Percentiles rank a stretch among this genome's conserved stretches.
phyloP scores from a whole-genome alignment of 2,329 filamentous ascomycete species.

The Cladosporium sp. region DNA sequence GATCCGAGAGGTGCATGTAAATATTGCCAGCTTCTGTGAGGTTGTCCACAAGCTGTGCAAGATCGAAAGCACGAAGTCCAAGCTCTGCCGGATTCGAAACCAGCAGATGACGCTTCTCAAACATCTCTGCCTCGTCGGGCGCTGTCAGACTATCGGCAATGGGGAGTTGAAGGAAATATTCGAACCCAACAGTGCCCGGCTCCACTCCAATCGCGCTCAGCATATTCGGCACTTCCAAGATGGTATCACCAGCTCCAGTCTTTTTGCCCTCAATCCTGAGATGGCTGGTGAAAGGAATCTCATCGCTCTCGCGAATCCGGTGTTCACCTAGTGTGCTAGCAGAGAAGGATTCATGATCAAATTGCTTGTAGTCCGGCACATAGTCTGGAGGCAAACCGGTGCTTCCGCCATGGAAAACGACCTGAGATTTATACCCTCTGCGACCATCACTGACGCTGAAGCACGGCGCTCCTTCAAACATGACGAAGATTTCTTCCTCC shows the following conservation, averaged over 20 bases:
- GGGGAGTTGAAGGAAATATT: constrained; percentile 45
- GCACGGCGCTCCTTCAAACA: constrained; percentile 28
- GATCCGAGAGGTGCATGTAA: background rate
- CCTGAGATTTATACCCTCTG: constrained; percentile 18
- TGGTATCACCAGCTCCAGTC: constrained; percentile 6
- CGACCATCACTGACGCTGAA: constrained; percentile 19
- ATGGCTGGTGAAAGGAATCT: constrained; percentile 4
- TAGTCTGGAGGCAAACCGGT: constrained; percentile 11
- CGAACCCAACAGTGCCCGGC: constrained; percentile 43
- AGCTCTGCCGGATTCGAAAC: constrained; percentile 21
- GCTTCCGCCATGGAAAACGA: constrained; percentile 16
- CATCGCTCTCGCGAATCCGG: background rate
- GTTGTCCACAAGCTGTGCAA: constrained; percentile 21
- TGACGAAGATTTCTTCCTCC: constrained; percentile 19
- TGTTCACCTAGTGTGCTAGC: constrained; percentile 14
- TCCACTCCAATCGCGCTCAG: constrained; percentile 42
- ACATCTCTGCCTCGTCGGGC: constrained; percentile 14
- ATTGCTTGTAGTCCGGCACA: constrained; percentile 15
- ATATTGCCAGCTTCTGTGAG: constrained; percentile 21
- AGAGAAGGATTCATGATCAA: constrained; percentile 20
- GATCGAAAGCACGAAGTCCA: constrained; percentile 21
- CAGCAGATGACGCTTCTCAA: constrained; percentile 20
- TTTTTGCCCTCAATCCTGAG: background rate
- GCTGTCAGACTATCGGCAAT: constrained; percentile 33
- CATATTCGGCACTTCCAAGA: constrained; percentile 47